Conservation (phyloP, 495 filamentous ascomycete species). For the Xylaria castorea region DNA sequence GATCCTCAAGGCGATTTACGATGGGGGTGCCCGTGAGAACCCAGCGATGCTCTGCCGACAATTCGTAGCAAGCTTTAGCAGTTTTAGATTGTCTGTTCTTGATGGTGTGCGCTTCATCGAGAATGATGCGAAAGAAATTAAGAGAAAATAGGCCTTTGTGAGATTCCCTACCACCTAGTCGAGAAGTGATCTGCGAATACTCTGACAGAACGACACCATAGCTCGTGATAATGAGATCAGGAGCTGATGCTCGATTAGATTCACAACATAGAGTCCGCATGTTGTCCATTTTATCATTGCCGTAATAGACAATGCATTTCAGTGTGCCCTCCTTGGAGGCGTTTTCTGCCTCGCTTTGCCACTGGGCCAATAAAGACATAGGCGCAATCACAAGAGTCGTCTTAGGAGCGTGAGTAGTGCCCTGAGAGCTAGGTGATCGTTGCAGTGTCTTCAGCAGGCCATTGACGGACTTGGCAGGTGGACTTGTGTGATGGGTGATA, state of each 20-base stretch:
- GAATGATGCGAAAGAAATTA: slow-evolving; percentile 90
- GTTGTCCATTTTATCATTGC: slow-evolving; percentile 78
- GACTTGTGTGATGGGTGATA: slow-evolving; percentile 39
- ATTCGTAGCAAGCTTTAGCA: slow-evolving; percentile 89
- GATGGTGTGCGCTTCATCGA: slow-evolving; percentile 94
- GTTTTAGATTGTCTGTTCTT: slow-evolving; percentile 92
- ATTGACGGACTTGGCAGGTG: slow-evolving; percentile 42
- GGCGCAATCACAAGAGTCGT: slow-evolving; percentile 95
- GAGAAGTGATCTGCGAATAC: slow-evolving; percentile 70
- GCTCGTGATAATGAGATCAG: slow-evolving; percentile 92
- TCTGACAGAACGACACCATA: slow-evolving; percentile 93
- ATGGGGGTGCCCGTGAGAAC: slow-evolving; percentile 95
- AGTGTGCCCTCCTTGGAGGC: slow-evolving; percentile 82
- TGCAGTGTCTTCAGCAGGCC: slow-evolving; percentile 53
- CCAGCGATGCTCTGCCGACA: slow-evolving; percentile 87
- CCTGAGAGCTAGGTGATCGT: slow-evolving; percentile 59
- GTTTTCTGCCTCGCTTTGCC: slow-evolving; percentile 93
- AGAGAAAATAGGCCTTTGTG: slow-evolving; percentile 85
- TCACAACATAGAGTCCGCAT: slow-evolving; percentile 77
- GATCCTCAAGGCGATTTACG: slow-evolving; percentile 92
- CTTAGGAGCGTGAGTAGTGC: slow-evolving; percentile 73
- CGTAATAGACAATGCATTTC: slow-evolving; percentile 90
- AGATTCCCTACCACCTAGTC: slow-evolving; percentile 60
- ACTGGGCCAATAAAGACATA: slow-evolving; percentile 92
- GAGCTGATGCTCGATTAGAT: slow-evolving; percentile 74